Evolutionary conservation across 345 rosid genomes (phyloP).

Genomic region (Linum usitatissimum): DNA sequence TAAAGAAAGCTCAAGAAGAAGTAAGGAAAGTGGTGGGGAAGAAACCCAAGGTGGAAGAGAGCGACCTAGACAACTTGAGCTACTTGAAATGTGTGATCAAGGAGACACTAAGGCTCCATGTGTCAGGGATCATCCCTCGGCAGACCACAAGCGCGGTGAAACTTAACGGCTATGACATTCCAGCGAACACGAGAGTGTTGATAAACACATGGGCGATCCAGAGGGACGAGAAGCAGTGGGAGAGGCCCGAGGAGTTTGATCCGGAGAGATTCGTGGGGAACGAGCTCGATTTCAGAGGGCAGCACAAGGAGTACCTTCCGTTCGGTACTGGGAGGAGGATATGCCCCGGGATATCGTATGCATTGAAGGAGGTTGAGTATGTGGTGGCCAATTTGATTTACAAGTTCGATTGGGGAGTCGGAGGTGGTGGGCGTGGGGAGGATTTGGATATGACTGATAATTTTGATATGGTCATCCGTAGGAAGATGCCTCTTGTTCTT

Average conservation of each 20-base stretch:
- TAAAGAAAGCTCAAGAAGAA: conserved; percentile 20
- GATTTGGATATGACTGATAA: conserved; percentile 17
- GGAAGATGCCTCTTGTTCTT: conserved; percentile 11
- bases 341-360: conserved; percentile 17
- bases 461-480: conserved; percentile 3
- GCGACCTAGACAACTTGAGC: conserved; percentile 5
- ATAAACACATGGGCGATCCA: conserved; percentile 15
- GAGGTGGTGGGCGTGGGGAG: background rate
- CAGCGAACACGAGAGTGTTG: conserved; percentile 9
- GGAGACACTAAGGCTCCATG: conserved; percentile 16
- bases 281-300: conserved; percentile 8
- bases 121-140: background rate
- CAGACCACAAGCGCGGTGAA: conserved; percentile 4
- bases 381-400: conserved; percentile 16
- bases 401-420: conserved; percentile 16
- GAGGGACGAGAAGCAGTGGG: conserved; percentile 14
- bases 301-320: conserved; percentile 8
- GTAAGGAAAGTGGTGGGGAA: conserved; percentile 13
- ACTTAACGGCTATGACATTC: conserved; percentile 12
- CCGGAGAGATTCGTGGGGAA: conserved; percentile 10
- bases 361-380: background rate
- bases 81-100: conserved; percentile 11
- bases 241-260: conserved; percentile 10
- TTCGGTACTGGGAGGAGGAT: conserved; percentile 19
- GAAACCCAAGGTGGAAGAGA: conserved; percentile 7